These are phyloP conservation scores for Dentipellis fragilis DNA, from an alignment of 768 basidiomycete species.

Conservation along the genomic window DNA sequence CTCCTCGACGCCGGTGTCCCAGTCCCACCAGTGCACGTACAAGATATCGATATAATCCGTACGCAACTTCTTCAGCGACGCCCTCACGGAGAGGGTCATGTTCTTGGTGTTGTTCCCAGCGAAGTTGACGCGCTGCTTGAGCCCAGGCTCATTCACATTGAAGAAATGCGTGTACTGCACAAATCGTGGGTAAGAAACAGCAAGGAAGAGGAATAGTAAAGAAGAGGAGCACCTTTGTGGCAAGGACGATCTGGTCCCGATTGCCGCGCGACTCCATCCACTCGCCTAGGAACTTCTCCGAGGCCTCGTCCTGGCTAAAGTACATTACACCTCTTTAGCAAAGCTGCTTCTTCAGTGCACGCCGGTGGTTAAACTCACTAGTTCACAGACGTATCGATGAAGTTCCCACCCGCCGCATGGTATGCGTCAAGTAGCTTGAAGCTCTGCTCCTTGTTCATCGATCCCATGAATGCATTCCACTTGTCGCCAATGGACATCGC, in stretches of 20 bases:
- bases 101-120: constrained; percentile 30
- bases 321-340: neutral
- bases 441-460: constrained; percentile 24
- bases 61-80: constrained; percentile 37
- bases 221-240: constrained; percentile 13
- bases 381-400: constrained; percentile 27
- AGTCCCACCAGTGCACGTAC: constrained; percentile 48
- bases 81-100: constrained; percentile 23
- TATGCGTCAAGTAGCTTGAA: constrained; percentile 31
- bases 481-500: constrained; percentile 30
- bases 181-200: neutral
- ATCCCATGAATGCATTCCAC: constrained; percentile 23
- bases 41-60: constrained; percentile 52
- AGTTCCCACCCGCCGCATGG: constrained; percentile 25
- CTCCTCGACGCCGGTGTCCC: constrained; percentile 30
- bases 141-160: constrained; percentile 9
- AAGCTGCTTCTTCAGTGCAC: neutral
- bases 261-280: constrained; percentile 27
- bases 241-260: constrained; percentile 28
- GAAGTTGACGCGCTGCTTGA: constrained; percentile 29
- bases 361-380: constrained; percentile 16
- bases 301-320: constrained; percentile 16
- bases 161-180: constrained; percentile 19
- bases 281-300: constrained; percentile 30
- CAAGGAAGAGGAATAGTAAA: too few relatives aligned